Percentiles rank a stretch among this genome's conserved stretches.
Conservation (phyloP, 2,329 filamentous ascomycete species). For the Fusarium incarnatum region DNA sequence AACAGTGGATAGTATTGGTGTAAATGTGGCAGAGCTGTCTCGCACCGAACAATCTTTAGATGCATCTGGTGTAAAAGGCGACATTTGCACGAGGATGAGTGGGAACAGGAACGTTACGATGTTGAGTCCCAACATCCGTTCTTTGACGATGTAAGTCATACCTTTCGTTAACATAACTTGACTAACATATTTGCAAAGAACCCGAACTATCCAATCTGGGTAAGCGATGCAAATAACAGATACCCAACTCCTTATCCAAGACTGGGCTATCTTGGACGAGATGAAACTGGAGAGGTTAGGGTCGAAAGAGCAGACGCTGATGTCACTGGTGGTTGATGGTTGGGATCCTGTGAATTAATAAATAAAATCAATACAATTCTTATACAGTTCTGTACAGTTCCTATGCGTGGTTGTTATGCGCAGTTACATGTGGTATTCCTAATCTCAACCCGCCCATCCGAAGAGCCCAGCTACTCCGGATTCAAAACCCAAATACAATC, state of each 20-base stretch:
- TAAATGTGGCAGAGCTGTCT: conserved; percentile 10
- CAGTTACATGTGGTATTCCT: neutral
- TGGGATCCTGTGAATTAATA: no score
- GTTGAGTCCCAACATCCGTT: conserved; percentile 11
- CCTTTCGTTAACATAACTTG: fast-evolving
- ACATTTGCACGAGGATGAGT: conserved; percentile 22
- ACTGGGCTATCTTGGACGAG: neutral
- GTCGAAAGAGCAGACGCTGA: neutral
- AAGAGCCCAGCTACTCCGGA: neutral
- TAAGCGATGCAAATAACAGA: neutral
- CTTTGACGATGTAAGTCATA: conserved; percentile 25
- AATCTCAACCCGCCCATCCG: neutral
- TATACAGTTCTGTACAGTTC: neutral
- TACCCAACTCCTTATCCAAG: conserved; percentile 29
- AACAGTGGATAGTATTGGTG: conserved; percentile 24
- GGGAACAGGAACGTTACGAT: neutral
- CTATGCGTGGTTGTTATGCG: neutral
- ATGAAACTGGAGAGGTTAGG: neutral
- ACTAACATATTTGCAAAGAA: neutral
- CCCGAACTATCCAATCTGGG: conserved; percentile 26
- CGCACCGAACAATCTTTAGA: neutral
- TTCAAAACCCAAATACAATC: neutral
- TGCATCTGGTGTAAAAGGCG: conserved; percentile 37
- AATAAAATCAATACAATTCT: no score
- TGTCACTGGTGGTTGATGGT: neutral